Conservation (phyloP, 805 yeast species). For the Schwanniomyces vanrijiae region DNA sequence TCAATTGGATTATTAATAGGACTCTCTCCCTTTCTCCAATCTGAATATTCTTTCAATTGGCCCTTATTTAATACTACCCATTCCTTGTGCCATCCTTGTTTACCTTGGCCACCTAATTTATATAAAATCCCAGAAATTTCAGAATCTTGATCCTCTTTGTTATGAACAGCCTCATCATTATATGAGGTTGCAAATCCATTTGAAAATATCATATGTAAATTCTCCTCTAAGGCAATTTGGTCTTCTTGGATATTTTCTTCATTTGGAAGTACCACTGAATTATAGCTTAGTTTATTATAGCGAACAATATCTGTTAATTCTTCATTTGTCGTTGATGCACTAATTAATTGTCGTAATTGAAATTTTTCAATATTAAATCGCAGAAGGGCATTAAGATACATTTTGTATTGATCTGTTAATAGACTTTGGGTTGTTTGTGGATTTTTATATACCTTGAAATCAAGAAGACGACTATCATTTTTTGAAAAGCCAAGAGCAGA, state of each 20-base stretch:
- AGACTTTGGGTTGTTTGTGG: conserved; percentile 9
- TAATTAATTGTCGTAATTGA: conserved; percentile 41
- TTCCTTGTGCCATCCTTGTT: conserved; percentile 82
- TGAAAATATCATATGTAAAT: conserved; percentile 30
- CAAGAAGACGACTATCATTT: conserved; percentile 11
- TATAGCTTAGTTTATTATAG: conserved; percentile 21
- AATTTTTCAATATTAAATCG: conserved; percentile 42
- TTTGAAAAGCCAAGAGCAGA: conserved; percentile 17
- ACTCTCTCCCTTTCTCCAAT: conserved; percentile 72
- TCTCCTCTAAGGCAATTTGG: conserved; percentile 19
- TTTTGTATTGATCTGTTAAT: conserved; percentile 20
- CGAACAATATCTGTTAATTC: conserved; percentile 36
- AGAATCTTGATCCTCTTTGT: conserved; percentile 22
- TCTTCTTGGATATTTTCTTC: conserved; percentile 10
- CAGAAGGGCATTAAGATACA: conserved; percentile 33
- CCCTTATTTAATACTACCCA: conserved; percentile 81
- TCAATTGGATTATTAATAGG: conserved; percentile 69
- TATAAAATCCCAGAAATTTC: conserved; percentile 52
- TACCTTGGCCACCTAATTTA: conserved; percentile 58
- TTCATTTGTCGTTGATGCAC: conserved; percentile 38
- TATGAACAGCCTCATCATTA: conserved; percentile 1
- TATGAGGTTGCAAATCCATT: conserved; percentile 3
- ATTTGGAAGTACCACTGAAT: neutral
- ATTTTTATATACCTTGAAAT: conserved; percentile 11
- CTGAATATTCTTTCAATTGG: conserved; percentile 65